These are phyloP conservation scores for Collariella sp. DNA, from an alignment of 495 filamentous ascomycete species.

Conservation along the genomic window DNA sequence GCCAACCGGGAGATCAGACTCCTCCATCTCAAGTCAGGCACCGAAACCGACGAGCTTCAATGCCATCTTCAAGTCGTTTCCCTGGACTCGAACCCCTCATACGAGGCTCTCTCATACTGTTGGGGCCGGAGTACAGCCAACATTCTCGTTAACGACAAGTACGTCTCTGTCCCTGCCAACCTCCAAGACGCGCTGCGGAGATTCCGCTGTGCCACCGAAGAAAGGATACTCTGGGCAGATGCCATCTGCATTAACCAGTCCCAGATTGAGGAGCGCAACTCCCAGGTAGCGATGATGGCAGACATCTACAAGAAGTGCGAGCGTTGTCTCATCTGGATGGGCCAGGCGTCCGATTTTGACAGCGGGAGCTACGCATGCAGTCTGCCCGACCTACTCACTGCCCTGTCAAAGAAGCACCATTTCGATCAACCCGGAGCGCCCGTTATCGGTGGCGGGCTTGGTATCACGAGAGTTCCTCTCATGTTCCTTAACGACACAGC, in stretches of 20 bases:
- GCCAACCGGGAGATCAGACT: neutral
- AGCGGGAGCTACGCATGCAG: neutral
- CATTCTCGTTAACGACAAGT: neutral
- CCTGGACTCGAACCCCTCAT: neutral
- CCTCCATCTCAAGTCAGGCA: neutral
- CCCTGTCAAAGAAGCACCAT: neutral
- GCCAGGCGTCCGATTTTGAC: neutral
- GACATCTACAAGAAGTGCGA: constrained; percentile 1
- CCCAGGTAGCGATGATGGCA: constrained; percentile 5
- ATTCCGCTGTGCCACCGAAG: neutral
- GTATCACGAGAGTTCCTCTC: neutral
- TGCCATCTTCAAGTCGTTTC: neutral
- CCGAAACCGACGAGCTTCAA: neutral
- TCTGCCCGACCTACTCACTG: neutral
- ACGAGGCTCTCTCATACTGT: neutral
- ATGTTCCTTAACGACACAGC: neutral
- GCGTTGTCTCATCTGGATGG: neutral
- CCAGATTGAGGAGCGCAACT: neutral
- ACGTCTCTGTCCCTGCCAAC: neutral
- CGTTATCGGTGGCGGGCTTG: neutral
- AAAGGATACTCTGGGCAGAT: constrained; percentile 1
- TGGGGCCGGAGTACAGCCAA: neutral
- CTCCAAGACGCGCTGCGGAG: neutral
- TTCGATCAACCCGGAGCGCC: neutral
- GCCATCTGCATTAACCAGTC: constrained; percentile 9